Conservation (phyloP, 2,329 filamentous ascomycete genomes). For the Boeremia exigua region DNA sequence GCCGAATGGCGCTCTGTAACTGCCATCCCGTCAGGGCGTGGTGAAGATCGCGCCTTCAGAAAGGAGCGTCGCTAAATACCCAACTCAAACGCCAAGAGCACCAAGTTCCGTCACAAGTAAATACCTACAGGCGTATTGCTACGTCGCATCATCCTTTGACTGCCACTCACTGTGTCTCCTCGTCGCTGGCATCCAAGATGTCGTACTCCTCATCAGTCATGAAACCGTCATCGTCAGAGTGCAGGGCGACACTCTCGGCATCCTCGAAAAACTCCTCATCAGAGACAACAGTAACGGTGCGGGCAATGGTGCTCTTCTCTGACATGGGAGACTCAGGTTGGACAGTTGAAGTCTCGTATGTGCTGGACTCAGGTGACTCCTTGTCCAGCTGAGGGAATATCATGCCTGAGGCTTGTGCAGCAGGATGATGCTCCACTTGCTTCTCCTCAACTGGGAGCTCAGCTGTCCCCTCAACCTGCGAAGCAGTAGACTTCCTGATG, state of each 20-base stretch:
- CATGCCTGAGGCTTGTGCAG: slow-evolving; percentile 65
- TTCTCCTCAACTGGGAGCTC: slow-evolving; percentile 47
- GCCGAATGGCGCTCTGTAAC: slow-evolving; percentile 21
- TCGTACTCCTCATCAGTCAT: slow-evolving; percentile 98
- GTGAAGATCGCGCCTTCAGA: slow-evolving; percentile 20
- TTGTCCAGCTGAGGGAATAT: slow-evolving; percentile 97
- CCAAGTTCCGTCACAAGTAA: not conserved
- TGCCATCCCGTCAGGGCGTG: slow-evolving; percentile 20
- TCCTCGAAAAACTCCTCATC: slow-evolving; percentile 64
- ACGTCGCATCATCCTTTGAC: not conserved
- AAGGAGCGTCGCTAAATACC: slow-evolving; percentile 31
- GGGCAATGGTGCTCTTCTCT: slow-evolving; percentile 38
- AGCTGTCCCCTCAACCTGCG: slow-evolving; percentile 24
- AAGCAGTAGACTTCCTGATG: slow-evolving; percentile 36
- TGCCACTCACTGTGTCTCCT: slow-evolving; percentile 61
- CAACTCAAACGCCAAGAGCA: slow-evolving; percentile 19
- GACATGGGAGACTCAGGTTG: slow-evolving; percentile 33
- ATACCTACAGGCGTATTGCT: slow-evolving; percentile 3
- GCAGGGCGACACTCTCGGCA: slow-evolving; percentile 62
- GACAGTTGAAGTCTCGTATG: slow-evolving; percentile 62
- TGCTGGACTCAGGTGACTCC: slow-evolving; percentile 83
- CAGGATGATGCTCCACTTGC: slow-evolving; percentile 20
- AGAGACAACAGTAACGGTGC: slow-evolving; percentile 47
- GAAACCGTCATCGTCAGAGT: slow-evolving; percentile 74
- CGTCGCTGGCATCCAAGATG: slow-evolving; percentile 91